Percentiles rank a stretch among this genome's conserved stretches.
Conservation (phyloP, 2,329 filamentous ascomycete species). For the Pseudocercospora pini-densiflorae region DNA sequence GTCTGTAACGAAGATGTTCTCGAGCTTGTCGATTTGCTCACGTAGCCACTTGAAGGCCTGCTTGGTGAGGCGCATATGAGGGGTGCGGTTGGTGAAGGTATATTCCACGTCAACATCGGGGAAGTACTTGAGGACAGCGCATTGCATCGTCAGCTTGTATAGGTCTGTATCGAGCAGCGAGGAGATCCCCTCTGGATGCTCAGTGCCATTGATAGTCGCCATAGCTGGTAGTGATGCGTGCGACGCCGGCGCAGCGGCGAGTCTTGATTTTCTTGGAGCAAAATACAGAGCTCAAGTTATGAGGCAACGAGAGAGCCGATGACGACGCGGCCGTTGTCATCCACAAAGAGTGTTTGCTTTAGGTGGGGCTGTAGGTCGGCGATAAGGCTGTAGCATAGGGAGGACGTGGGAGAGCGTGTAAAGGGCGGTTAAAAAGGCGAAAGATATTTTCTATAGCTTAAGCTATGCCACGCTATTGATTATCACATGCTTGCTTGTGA, state of each 20-base stretch:
- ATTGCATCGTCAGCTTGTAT: constrained; percentile 99
- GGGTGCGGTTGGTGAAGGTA: constrained; percentile 92
- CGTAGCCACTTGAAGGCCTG: constrained; percentile 84
- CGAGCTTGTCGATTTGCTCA: constrained; percentile 81
- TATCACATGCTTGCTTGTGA: constrained; percentile 5
- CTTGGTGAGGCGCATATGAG: constrained; percentile 86
- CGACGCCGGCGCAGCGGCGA: background rate
- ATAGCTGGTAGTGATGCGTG: constrained; percentile 19
- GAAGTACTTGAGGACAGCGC: constrained; percentile 91
- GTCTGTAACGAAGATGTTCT: constrained; percentile 74
- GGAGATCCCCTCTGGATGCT: constrained; percentile 42
- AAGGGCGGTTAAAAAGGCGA: background rate
- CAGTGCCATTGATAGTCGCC: constrained; percentile 20
- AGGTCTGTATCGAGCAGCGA: constrained; percentile 65
- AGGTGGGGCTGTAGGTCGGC: background rate
- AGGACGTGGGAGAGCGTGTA: background rate
- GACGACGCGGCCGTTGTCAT: background rate
- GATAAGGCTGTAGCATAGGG: background rate
- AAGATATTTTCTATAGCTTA: background rate
- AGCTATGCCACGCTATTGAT: background rate
- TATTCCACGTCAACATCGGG: constrained; percentile 82
- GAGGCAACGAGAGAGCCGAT: background rate
- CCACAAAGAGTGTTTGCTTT: background rate
- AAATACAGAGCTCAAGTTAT: background rate
- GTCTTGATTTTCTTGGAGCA: background rate